A percentile compares a stretch with the other conserved stretches of the same genome.
Evolutionary conservation across 805 yeast genomes (phyloP).

Genomic region (Wickerhamomyces silvicola): DNA sequence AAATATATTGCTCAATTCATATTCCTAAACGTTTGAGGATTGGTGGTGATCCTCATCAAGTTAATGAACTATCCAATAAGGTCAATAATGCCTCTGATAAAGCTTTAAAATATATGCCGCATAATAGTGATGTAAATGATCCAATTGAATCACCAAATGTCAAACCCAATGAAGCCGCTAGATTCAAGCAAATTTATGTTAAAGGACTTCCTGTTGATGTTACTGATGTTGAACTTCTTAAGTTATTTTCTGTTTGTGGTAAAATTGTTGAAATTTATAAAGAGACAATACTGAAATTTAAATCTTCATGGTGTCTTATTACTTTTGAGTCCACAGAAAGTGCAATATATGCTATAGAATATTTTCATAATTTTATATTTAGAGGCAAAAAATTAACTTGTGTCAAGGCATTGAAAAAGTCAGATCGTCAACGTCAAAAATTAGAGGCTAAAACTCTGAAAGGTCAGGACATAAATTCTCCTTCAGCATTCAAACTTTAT

Average conservation of each 20-base stretch:
- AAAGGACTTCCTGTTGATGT: constrained; percentile 38
- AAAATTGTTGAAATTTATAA: constrained; percentile 44
- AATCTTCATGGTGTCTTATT: constrained; percentile 39
- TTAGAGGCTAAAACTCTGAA: constrained; percentile 1
- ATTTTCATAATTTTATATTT: constrained; percentile 23
- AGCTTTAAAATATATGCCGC: not conserved
- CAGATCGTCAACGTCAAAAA: constrained; percentile 12
- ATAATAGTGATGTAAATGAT: not conserved
- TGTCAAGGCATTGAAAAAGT: constrained; percentile 22
- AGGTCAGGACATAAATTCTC: constrained; percentile 2
- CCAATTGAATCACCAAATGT: not conserved
- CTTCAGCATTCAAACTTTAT: constrained; percentile 9
- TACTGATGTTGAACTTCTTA: constrained; percentile 33
- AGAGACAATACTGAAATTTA: constrained; percentile 34
- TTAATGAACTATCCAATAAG: not conserved
- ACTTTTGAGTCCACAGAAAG: constrained; percentile 39
- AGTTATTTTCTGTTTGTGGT: constrained; percentile 42
- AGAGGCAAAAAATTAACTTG: constrained; percentile 24
- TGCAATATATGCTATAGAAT: constrained; percentile 36
- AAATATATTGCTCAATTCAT: constrained; percentile 34
- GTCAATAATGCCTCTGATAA: not conserved
- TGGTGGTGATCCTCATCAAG: constrained; percentile 4
- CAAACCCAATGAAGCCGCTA: not conserved
- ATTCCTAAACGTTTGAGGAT: constrained; percentile 24
- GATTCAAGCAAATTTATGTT: constrained; percentile 34